phyloP scores from a whole-genome alignment of 2,329 filamentous ascomycete species.

The Arthroderma uncinatum region DNA sequence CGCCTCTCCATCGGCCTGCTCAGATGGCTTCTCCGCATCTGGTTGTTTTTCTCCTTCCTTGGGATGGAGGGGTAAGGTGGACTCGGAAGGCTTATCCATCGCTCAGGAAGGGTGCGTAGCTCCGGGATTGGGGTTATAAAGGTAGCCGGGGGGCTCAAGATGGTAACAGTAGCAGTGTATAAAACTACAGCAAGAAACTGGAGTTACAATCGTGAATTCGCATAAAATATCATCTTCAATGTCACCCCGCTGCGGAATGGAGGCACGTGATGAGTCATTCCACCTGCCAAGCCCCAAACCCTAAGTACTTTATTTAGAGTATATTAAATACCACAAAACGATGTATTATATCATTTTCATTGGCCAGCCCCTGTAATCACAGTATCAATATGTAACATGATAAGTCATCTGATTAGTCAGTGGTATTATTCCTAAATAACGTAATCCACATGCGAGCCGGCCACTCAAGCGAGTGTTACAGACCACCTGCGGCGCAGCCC shows the following conservation, averaged over 20 bases:
- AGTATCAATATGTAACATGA: too few relatives aligned
- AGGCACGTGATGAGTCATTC: constrained; percentile 6
- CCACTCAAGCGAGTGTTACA: too few relatives aligned
- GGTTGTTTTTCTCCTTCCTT: constrained; percentile 10
- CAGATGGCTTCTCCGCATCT: background rate
- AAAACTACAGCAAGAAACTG: background rate
- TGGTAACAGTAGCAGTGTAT: background rate
- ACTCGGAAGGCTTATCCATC: constrained; percentile 14
- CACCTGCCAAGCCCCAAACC: constrained; percentile 11
- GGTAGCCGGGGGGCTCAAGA: background rate
- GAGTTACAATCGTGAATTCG: background rate
- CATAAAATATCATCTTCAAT: background rate
- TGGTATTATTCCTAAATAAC: too few relatives aligned
- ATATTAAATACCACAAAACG: background rate
- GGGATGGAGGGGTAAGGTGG: constrained; percentile 13
- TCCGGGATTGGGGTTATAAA: background rate
- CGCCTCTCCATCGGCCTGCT: constrained; percentile 24
- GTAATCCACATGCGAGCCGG: too few relatives aligned
- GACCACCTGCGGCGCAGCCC: too few relatives aligned
- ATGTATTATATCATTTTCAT: background rate
- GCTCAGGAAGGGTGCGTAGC: background rate
- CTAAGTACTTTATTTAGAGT: background rate
- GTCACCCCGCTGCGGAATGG: background rate
- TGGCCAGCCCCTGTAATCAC: too few relatives aligned
- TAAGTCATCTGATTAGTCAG: too few relatives aligned